phyloP scores from a whole-genome alignment of 306 rosid species.

The Benincasa hispida region DNA sequence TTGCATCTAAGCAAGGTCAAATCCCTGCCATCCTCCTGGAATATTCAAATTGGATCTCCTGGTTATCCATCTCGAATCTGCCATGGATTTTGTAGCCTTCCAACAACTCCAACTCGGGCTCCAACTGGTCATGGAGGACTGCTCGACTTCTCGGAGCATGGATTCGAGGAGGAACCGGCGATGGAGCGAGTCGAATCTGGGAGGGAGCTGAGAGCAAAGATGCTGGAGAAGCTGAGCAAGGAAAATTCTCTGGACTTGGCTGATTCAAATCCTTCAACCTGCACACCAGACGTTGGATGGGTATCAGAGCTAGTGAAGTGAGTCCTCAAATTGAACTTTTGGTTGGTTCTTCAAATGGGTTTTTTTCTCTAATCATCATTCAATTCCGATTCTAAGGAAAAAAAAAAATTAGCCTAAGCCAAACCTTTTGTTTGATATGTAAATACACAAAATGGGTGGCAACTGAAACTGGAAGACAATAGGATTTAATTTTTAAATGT shows the following conservation, averaged over 20 bases:
- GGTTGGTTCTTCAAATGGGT: neutral
- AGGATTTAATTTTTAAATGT: neutral
- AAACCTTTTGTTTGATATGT: neutral
- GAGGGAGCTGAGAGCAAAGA: constrained; percentile 53
- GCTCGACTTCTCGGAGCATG: constrained; percentile 37
- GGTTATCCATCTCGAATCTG: constrained; percentile 58
- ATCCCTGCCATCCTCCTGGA: constrained; percentile 43
- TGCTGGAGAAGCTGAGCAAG: constrained; percentile 74
- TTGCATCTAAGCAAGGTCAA: constrained; percentile 61
- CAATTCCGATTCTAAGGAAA: neutral
- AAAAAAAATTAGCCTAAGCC: neutral
- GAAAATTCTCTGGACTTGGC: constrained; percentile 48
- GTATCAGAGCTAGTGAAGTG: constrained; percentile 63
- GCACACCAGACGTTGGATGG: constrained; percentile 75
- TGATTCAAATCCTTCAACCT: constrained; percentile 6
- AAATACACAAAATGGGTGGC: neutral
- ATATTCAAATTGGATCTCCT: constrained; percentile 34
- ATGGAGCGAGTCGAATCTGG: constrained; percentile 98
- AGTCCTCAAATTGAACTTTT: neutral
- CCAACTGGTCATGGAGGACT: constrained; percentile 30
- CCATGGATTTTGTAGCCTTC: constrained; percentile 66
- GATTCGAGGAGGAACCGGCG: constrained; percentile 54
- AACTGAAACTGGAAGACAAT: neutral
- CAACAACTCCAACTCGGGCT: constrained; percentile 51
- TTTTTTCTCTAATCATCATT: neutral